Conservation (phyloP, 129 eudicot genomes). For the Artemisia tridentata region DNA sequence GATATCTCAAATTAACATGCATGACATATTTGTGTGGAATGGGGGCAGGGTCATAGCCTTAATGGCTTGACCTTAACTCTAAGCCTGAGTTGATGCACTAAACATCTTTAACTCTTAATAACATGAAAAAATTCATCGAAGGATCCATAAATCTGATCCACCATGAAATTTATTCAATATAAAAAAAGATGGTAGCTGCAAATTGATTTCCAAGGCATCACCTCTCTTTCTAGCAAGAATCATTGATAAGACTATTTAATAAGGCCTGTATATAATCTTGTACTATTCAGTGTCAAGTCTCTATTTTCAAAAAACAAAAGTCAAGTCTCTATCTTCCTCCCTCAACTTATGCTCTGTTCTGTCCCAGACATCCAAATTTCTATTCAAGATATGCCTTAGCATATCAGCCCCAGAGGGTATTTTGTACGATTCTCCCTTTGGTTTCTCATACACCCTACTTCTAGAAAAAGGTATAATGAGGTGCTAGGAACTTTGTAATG, state of each 20-base stretch:
- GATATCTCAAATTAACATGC: not conserved
- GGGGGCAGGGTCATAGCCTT: not conserved
- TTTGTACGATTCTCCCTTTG: conserved; percentile 6
- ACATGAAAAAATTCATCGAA: not conserved
- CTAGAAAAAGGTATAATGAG: not conserved
- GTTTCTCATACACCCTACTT: not conserved
- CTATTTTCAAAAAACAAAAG: no score
- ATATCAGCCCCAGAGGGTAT: not conserved
- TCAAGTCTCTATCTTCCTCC: not conserved
- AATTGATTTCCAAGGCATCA: not conserved
- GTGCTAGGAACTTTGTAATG: not conserved
- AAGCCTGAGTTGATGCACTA: not conserved
- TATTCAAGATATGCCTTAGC: no score
- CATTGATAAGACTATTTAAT: not conserved
- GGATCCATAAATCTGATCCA: conserved; percentile 5
- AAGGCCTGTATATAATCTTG: not conserved
- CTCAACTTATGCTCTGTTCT: not conserved
- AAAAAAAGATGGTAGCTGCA: not conserved
- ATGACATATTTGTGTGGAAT: not conserved
- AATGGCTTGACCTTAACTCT: not conserved
- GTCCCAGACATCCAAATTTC: not conserved
- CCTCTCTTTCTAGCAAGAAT: not conserved
- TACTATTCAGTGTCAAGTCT: not conserved
- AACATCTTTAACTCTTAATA: not conserved
- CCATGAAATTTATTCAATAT: not conserved